A percentile compares a stretch with the other conserved stretches of the same genome.
Conservation (phyloP, 257 asterid species). For the Primulina eburnea region DNA sequence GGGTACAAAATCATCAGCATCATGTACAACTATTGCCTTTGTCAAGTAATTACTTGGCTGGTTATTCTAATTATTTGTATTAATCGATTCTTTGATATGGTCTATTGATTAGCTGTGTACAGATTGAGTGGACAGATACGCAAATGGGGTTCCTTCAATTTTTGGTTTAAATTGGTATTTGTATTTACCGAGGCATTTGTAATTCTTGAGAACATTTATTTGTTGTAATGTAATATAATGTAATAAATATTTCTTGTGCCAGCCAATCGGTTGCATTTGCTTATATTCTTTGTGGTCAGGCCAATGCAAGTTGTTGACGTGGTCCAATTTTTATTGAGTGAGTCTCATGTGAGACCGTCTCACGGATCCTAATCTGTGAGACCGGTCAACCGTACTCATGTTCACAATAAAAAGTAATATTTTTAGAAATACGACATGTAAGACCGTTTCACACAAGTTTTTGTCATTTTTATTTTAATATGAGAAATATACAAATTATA, state of each 20-base stretch:
- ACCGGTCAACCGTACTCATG: too few relatives aligned
- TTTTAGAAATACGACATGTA: too few relatives aligned
- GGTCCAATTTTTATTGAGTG: too few relatives aligned
- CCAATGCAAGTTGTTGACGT: background rate
- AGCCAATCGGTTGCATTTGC: background rate
- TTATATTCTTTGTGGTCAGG: too few relatives aligned
- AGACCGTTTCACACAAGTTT: too few relatives aligned
- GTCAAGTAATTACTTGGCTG: background rate
- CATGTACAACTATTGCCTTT: conserved; percentile 21
- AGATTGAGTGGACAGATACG: background rate
- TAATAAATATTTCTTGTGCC: background rate
- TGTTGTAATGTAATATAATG: too few relatives aligned
- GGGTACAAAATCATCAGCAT: conserved; percentile 27
- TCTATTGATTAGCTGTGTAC: background rate
- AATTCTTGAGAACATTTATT: background rate
- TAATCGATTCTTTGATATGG: background rate
- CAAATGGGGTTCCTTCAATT: background rate
- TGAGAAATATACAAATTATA: too few relatives aligned
- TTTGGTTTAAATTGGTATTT: background rate
- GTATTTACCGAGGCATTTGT: background rate
- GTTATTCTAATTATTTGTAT: background rate
- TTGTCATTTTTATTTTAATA: too few relatives aligned
- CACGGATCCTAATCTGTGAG: too few relatives aligned
- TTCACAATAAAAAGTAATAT: too few relatives aligned
- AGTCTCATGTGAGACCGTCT: too few relatives aligned